phyloP scores from a whole-genome alignment of 78 protist genomes.

The Planoprotostelium fungivorum region DNA sequence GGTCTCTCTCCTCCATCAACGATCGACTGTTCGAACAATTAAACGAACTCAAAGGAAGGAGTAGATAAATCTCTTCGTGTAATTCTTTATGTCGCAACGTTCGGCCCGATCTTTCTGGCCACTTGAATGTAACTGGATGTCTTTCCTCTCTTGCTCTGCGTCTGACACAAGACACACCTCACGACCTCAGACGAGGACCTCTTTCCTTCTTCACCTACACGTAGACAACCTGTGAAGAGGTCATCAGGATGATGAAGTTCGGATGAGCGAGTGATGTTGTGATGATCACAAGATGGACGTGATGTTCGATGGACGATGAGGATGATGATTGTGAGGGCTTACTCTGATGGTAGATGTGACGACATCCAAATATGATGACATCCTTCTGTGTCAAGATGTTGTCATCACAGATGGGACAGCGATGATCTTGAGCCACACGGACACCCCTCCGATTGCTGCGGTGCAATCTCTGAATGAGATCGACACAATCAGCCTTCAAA shows the following conservation, averaged over 20 bases:
- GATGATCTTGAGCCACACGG: background rate
- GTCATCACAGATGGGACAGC: background rate
- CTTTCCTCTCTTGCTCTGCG: too few species aligned
- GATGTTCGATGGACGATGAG: too few species aligned
- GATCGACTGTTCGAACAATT: background rate
- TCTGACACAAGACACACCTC: too few species aligned
- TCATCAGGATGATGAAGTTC: too few species aligned
- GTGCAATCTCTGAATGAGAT: too few species aligned
- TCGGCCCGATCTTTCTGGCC: background rate
- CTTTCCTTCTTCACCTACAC: too few species aligned
- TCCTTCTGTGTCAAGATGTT: background rate
- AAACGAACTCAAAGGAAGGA: background rate
- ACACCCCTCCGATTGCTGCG: background rate
- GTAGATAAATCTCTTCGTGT: background rate
- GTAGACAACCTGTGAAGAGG: too few species aligned
- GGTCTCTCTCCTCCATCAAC: background rate
- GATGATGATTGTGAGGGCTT: background rate
- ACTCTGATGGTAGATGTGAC: background rate
- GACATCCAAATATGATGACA: background rate
- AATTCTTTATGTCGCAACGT: background rate
- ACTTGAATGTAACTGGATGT: too few species aligned
- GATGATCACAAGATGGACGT: too few species aligned
- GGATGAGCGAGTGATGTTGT: too few species aligned
- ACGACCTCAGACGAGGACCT: too few species aligned
- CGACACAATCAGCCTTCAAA: conserved; percentile 61